A percentile compares a stretch with the other conserved stretches of the same genome.
Conservation (phyloP, 2,329 filamentous ascomycete species). For the Teratosphaeria nubilosa region DNA sequence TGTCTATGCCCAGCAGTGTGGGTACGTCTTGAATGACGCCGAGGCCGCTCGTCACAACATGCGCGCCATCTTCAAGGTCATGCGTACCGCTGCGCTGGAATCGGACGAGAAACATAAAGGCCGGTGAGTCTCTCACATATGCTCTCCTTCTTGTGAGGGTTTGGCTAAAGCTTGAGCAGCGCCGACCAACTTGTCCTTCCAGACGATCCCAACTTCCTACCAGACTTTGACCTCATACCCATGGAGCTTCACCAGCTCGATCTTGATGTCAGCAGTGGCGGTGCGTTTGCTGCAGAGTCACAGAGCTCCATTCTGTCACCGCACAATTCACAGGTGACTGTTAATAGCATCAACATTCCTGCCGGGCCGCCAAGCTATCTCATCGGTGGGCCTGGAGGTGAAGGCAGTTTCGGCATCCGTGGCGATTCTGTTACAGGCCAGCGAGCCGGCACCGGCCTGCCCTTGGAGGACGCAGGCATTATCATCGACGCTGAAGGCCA, state of each 20-base stretch:
- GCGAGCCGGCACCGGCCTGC: constrained; percentile 37
- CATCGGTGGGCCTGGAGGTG: constrained; percentile 27
- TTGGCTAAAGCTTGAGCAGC: constrained; percentile 36
- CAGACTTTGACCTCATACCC: constrained; percentile 52
- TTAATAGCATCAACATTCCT: constrained; percentile 38
- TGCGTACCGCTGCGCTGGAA: constrained; percentile 54
- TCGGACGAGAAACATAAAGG: constrained; percentile 55
- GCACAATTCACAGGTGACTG: constrained; percentile 16
- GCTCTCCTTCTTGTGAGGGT: not conserved
- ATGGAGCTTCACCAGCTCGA: constrained; percentile 42
- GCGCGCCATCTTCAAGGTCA: constrained; percentile 52
- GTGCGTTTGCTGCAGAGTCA: constrained; percentile 32
- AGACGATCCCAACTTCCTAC: constrained; percentile 75
- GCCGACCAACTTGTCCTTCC: constrained; percentile 64
- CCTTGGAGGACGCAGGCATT: constrained; percentile 32
- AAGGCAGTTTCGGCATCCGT: constrained; percentile 22
- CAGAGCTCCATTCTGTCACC: constrained; percentile 29
- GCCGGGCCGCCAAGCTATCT: constrained; percentile 24
- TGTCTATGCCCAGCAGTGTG: constrained; percentile 79
- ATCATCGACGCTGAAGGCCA: constrained; percentile 53
- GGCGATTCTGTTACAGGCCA: constrained; percentile 30
- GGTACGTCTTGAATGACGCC: constrained; percentile 72
- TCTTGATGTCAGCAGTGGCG: constrained; percentile 43
- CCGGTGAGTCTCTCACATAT: constrained; percentile 44
- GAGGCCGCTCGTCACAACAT: constrained; percentile 67